phyloP scores from a whole-genome alignment of 2,329 filamentous ascomycete species.

The Remersonia thermophila region DNA sequence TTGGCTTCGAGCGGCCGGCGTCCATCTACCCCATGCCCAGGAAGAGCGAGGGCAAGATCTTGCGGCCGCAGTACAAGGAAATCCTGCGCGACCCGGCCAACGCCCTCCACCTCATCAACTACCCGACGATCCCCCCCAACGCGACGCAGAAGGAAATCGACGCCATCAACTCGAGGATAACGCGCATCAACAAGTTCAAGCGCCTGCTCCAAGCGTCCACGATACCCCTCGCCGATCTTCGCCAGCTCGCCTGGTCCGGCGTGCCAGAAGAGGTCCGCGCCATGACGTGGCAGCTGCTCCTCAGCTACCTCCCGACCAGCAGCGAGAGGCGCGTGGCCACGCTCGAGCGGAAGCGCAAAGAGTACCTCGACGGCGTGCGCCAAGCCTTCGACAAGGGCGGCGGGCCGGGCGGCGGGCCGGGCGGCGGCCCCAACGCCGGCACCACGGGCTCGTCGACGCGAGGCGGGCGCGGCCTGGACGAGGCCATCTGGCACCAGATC shows the following conservation, averaged over 20 bases:
- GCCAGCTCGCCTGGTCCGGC: constrained; percentile 84
- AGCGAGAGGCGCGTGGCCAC: constrained; percentile 84
- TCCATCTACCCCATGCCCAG: constrained; percentile 78
- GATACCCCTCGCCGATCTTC: constrained; percentile 72
- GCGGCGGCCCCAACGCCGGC: constrained; percentile 10
- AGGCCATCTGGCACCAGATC: constrained; percentile 99
- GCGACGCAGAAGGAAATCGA: constrained; percentile 76
- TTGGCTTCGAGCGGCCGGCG: constrained; percentile 76
- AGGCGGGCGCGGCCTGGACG: constrained; percentile 57
- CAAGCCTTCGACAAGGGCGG: constrained; percentile 59
- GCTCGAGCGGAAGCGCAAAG: constrained; percentile 85
- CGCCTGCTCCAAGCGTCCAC: constrained; percentile 84
- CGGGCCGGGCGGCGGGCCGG: constrained; percentile 8
- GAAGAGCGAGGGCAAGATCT: constrained; percentile 85
- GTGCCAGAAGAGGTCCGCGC: constrained; percentile 89
- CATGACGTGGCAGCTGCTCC: constrained; percentile 96
- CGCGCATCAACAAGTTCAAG: constrained; percentile 98
- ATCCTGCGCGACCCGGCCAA: constrained; percentile 85
- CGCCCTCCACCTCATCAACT: constrained; percentile 84
- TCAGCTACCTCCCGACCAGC: constrained; percentile 94
- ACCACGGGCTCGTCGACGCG: constrained; percentile 10
- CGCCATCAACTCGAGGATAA: constrained; percentile 73
- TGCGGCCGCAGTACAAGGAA: constrained; percentile 95
- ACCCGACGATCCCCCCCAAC: constrained; percentile 60
- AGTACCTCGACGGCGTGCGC: constrained; percentile 85